Evolutionary conservation across 2,329 filamentous ascomycete species (phyloP), one percentile per base, ranked within the genome.

Genomic region (Colletotrichum sansevieriae): DNA sequence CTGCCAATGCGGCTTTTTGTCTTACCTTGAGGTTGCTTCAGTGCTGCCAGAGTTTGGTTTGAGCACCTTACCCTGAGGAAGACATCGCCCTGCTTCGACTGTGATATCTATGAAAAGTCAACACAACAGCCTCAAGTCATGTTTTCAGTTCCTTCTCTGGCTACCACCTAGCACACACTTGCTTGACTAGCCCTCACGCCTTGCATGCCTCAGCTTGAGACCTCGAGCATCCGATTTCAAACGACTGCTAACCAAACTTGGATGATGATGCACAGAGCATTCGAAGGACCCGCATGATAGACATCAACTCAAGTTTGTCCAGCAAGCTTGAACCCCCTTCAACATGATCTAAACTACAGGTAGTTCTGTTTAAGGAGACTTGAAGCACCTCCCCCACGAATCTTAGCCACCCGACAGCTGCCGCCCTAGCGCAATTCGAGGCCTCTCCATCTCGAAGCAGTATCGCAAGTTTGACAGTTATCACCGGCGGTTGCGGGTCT

Each of bases 271-370:
- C 41, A 63, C 52, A 49, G 54, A 13, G 39, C 56, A 61, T 44
- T 37, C 47, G 41, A 18, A 22, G 39, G 56, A 15, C 56, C 47
- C 51, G 20, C 20, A 62, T 47, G 47, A 54, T 37, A 47, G 39
- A 41, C 47, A 65, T 54, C 65, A 65, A 57, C 60, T 44, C 60
- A 52, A 33, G 54, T 64, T 57, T 58, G 65, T 65, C 62, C 37
- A 39, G 62, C 62, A 65, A 52, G 25, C 22, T 62, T 62, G 66
- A 20, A 2, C 22, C 4, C 33, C 2, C 20, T 55, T 15, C 18
- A 35, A 18, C 10, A 13, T 13, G 20, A 37, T 20, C 41, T 35
- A 61, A 51, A 44, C 41, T 65, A 20, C 7, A 35, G 22, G 10
- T 54, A n/a, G 43, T 18, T 29, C 29, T 7, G 8, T 8, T 25